Base-by-base conservation (phyloP, 2,329 filamentous ascomycete species). In the Cadophora gregata region DNA sequence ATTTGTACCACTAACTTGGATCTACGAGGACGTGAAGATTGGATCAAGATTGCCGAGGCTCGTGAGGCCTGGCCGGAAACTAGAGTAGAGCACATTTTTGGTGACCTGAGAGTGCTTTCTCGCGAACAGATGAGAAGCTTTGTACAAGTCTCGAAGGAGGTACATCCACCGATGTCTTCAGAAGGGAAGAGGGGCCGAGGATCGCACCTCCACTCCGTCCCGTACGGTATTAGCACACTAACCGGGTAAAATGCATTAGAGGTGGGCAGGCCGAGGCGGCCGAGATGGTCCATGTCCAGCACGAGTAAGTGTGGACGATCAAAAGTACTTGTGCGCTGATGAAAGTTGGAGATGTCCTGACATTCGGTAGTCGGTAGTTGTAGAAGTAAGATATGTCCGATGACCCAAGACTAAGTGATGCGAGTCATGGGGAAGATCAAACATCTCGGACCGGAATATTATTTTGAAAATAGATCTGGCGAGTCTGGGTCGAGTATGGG, bases 231-330 rank as follows among this genome's bases (percentile, higher is more conserved):
- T 27, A 51, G 24, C 48, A 51, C 48, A 51, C 48, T 25, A 51
- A 29, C 48, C 48, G 48, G 48, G 48, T 51, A 51, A 51, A 51
- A 29, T 29, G 42, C 19, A 47, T 29, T 51, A 25, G 47, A 10
- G 10, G 10, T 14, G 9, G 27, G 21, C 21, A 14, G 27, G 48
- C 48, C 48, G 48, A 51, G 25, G 48, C 25, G 48, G 48, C 48
- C 48, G 48, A 51, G 10, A 51, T 51, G 19, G 48, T 29, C 25
- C 48, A 50, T 51, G 48, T 51, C 29, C 48, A 51, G 25, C 25
- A 51, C 25, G 48, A 19, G 24, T 25, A 51, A 29, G 48, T 51
- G 25, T 45, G 42, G 21, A 47, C n/a, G 42, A 47, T 47, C 16
- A 12, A 42, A 42, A 19, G 42, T 47, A n/a, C 42, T 21, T 21